Conservation (phyloP, 257 asterid species). For the Dorcoceras hygrometricum region DNA sequence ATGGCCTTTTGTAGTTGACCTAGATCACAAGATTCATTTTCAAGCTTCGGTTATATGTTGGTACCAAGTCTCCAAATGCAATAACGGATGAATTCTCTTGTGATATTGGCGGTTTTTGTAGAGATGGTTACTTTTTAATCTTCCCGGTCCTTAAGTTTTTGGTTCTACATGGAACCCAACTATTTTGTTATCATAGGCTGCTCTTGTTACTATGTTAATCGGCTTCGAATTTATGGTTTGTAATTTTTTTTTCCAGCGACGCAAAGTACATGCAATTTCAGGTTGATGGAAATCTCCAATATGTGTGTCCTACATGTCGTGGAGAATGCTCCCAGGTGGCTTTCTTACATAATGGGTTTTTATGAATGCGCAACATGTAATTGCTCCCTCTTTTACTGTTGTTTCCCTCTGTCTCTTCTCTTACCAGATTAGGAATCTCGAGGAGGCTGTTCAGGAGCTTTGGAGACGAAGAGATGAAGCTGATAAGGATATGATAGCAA, state of each 20-base stretch:
- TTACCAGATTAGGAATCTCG: constrained; percentile 63
- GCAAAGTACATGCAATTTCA: constrained; percentile 85
- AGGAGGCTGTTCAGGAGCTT: constrained; percentile 95
- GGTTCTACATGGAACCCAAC: neutral
- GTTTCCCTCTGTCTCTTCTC: constrained; percentile 10
- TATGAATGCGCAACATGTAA: constrained; percentile 9
- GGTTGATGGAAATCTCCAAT: constrained; percentile 87
- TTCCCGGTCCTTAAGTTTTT: neutral
- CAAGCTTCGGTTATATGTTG: neutral
- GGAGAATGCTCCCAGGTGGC: constrained; percentile 87
- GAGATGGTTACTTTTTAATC: neutral
- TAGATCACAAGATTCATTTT: neutral
- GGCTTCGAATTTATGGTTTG: constrained; percentile 9
- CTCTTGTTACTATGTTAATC: constrained; percentile 17
- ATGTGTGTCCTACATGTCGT: constrained; percentile 84
- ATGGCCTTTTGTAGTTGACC: neutral
- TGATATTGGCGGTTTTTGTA: neutral
- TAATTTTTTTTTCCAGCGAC: constrained; percentile 47
- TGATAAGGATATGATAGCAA: constrained; percentile 76
- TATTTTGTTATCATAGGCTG: neutral
- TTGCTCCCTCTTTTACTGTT: constrained; percentile 1
- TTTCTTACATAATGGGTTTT: constrained; percentile 23
- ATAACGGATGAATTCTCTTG: neutral
- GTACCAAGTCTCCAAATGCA: neutral
- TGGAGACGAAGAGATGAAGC: constrained; percentile 94